Percentiles rank a stretch among this genome's conserved stretches.
phyloP scores from a whole-genome alignment of 2,329 filamentous ascomycete species.

The Pyricularia pennisetigena region DNA sequence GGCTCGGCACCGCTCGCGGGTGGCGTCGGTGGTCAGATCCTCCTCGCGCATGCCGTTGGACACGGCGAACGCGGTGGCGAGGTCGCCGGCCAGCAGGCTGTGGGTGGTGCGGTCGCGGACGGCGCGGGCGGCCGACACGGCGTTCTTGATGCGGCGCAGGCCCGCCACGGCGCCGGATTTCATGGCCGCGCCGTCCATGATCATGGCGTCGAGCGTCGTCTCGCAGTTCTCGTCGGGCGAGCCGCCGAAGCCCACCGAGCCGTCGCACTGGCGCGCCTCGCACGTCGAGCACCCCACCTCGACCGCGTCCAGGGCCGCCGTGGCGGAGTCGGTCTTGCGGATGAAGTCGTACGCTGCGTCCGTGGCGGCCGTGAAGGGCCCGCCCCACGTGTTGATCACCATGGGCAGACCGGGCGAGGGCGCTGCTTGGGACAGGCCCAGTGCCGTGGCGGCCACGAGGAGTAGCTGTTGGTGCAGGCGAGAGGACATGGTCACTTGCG shows the following conservation, averaged over 20 bases:
- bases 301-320: constrained; percentile 36
- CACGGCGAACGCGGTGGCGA: constrained; percentile 41
- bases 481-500: not conserved
- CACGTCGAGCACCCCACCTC: constrained; percentile 40
- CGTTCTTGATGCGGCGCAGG: constrained; percentile 36
- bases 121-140: constrained; percentile 37
- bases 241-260: constrained; percentile 43
- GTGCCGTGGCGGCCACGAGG: not conserved
- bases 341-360: constrained; percentile 36
- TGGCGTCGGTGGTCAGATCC: constrained; percentile 31
- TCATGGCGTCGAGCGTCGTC: constrained; percentile 48
- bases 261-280: constrained; percentile 42
- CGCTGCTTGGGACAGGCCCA: not conserved
- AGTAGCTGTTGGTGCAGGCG: not conserved
- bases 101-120: constrained; percentile 42
- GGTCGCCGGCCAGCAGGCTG: constrained; percentile 40
- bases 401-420: constrained; percentile 32
- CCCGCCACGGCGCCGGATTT: constrained; percentile 43
- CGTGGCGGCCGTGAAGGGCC: constrained; percentile 39
- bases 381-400: constrained; percentile 46
- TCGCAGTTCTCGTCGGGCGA: constrained; percentile 46
- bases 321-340: constrained; percentile 8
- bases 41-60: constrained; percentile 38
- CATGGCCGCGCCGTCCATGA: constrained; percentile 46
- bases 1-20: constrained; percentile 25